Conservation (phyloP, 352 stramenopile species). For the Globisporangium lucens region DNA sequence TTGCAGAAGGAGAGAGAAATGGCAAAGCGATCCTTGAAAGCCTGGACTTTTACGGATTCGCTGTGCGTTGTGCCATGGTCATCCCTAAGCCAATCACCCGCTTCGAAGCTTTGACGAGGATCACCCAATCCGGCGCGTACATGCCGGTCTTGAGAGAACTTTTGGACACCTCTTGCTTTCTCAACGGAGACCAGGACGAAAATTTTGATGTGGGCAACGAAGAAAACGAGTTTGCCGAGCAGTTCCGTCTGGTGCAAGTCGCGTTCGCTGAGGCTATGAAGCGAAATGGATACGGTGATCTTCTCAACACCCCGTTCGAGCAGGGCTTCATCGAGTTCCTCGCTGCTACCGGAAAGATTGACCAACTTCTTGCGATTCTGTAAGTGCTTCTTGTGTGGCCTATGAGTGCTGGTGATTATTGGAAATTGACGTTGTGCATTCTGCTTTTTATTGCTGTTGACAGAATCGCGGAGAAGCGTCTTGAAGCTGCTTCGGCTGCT, state of each 20-base stretch:
- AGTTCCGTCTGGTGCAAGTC: conserved; percentile 36
- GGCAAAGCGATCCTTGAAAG: conserved; percentile 10
- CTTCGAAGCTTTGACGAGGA: conserved; percentile 35
- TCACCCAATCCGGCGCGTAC: conserved; percentile 45
- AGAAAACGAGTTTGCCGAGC: conserved; percentile 27
- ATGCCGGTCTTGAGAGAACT: conserved; percentile 40
- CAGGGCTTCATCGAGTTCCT: conserved; percentile 45
- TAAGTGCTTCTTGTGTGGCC: conserved; percentile 10
- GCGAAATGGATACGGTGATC: conserved; percentile 22
- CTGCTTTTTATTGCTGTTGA: background rate
- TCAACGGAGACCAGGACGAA: conserved; percentile 16
- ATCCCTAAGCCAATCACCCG: conserved; percentile 38
- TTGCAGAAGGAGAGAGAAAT: conserved; percentile 21
- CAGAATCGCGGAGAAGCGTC: conserved; percentile 40
- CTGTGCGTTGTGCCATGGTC: conserved; percentile 45
- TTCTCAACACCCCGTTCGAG: conserved; percentile 40
- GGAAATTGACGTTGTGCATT: background rate
- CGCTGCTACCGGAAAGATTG: conserved; percentile 29
- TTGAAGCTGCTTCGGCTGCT: conserved; percentile 28
- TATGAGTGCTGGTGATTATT: background rate
- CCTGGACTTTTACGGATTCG: conserved; percentile 38
- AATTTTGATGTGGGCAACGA: conserved; percentile 3
- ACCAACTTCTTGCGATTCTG: conserved; percentile 19
- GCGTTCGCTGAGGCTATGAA: conserved; percentile 35
- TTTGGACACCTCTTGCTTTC: conserved; percentile 28